Evolutionary conservation across 2,329 filamentous ascomycete species (phyloP), one percentile per base, ranked within the genome.

Genomic region (Hypoxylon sp.): DNA sequence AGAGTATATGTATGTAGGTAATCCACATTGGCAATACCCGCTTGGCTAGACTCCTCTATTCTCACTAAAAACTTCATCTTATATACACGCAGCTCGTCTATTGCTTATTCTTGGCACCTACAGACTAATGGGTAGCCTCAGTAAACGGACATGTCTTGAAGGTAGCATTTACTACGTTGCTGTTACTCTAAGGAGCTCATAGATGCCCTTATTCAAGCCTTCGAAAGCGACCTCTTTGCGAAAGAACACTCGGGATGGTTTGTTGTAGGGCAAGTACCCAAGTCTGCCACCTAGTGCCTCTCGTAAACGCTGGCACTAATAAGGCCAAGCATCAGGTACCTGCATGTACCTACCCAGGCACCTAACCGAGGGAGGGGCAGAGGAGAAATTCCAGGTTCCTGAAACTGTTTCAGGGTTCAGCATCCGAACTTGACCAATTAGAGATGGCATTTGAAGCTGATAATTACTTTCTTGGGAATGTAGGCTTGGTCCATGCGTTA

Each of bases 341-440:
- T 62, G 13, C 13, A 51, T 13, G 36, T 38, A 41, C 34, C 48
- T 34, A 38, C 30, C 11, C 32, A 23, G 14, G 25, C 21, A 30
- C 11, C 28, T 14, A 51, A 51, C 36, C 51, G 34, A 41, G 14
- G 48, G 66, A 60, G 55, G 38, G 34, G 50, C 48, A 60, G 30
- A 62, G 17, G 51, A 51, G 25, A 49, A 43, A 46, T 60, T 57
- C 68, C 65, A 65, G 68, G 68, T 60, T 67, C 56, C 38, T 62
- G 66, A 72, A 70, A 74, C 70, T 50, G 73, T 75, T 72, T 73
- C 60, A 71, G 56, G 36, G 46, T 50, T 61, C 67, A 69, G 48
- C 63, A 49, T 68, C 11, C 30, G 10, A 23, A 10, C 5, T 65
- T 38, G 30, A 3, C 71, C 71, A 72, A 73, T 73, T 32, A 67